Evolutionary conservation across 176 grass and related monocot species (phyloP), one percentile per base, ranked within the genome.

Genomic region (Oryza australiensis): DNA sequence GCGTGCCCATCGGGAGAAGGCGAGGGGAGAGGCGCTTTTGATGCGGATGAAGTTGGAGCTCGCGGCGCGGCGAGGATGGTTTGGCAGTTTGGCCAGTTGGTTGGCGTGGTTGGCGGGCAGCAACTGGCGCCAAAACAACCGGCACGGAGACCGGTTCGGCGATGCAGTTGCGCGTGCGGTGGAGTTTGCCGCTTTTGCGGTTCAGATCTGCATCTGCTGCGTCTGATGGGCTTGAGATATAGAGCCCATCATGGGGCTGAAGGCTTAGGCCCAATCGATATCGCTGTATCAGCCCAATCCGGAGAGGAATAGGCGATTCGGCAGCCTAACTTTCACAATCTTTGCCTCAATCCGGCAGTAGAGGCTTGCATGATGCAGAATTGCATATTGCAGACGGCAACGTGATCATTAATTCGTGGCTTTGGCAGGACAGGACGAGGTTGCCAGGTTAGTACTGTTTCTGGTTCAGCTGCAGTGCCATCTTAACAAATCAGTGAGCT

Each of bases 1-100:
- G 72, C 41, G 14, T 85, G 77, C 32, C 77, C 82, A 74, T 85
- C 55, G 5, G 71, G 66, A 34, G 85, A 77, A 51, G 66, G 73
- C 57, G 26, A 7, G 55, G 34, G 76, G 26, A 16, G 43, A n/a
- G 65, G 82, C 32, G 79, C 48, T 51, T 83, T 78, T 90, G 79
- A 78, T 68, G n/a, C 66, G 22, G n/a, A 60, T 9, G 45, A 42
- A 9, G 68, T 26, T 73, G 12, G 69, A 53, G 20, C 10, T 60
- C 40, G 70, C 43, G 49, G 59, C 40, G 57, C 45, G 55, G 51
- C 16, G 24, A 40, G 24, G 59, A 24, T 29, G 59, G 66, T 43
- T 73, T 66, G 73, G 86, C 30, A 5, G 69, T 35, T 67, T 34
- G 86, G 59, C 41, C 15, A 49, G 7, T 38, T 10, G 66, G 69